Evolutionary conservation across 805 yeast genomes (phyloP), one percentile per base, ranked within the genome.

Genomic region (Ogataea zsoltii): DNA sequence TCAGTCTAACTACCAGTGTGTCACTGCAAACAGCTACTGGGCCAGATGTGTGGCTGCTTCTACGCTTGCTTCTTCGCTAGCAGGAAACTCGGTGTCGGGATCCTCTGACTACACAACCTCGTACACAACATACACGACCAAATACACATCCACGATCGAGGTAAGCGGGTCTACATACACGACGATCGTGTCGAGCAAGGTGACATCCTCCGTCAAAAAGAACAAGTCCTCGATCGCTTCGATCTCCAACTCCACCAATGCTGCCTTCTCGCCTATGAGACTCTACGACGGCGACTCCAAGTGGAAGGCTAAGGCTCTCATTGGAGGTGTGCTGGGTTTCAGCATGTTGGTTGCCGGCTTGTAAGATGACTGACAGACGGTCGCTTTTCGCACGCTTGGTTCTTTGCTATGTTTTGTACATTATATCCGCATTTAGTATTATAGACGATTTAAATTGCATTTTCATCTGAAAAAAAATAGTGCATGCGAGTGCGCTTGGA

Each of bases 1-100:
- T 36, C 60, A 56, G 39, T 37, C 26, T 4, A 61, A 59, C 11
- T 40, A 50, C 26, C 35, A 46, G 15, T 62, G 67, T 49, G 55
- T 50, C 15, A 39, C 54, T 3, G 58, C 53, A 10, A 58, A 60
- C 41, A 43, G 55, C 12, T 54, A 60, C 38, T 62, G 67, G 67
- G 63, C 65, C 7, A 52, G 59, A 45, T 62, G 67, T 50, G 48
- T 61, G 9, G 48, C 56, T 13, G 56, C 53, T 6, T 53, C 64
- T 9, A 60, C 65, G 6, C 38, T 53, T 3, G 48, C 44, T 4
- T 44, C 54, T 7, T 21, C 39, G 5, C 25, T 32, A 28, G 7
- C 7, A 19, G 26, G 42, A 5, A 34, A 16, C 7, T 37, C 46
- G 14, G 41, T 15, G 10, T 38, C 42, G 18, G 25, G 26, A 26